These are phyloP conservation scores for Metahyphopichia silvanorum DNA, from an alignment of 805 yeast species.

Conservation along the genomic window DNA sequence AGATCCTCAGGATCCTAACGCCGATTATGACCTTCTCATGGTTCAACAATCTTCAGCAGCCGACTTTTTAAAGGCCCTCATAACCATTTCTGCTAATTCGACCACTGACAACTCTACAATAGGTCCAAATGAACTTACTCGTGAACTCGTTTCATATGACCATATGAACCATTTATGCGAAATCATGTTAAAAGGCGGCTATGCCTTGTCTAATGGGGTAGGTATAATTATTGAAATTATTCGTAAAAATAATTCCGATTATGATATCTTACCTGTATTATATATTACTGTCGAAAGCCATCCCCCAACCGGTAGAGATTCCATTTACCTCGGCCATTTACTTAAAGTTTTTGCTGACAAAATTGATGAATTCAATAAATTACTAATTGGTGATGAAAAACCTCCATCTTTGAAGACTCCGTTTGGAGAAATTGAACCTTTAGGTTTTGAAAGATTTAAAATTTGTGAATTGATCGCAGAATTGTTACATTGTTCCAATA, in stretches of 20 bases:
- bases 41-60: conserved; percentile 42
- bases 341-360: conserved; percentile 37
- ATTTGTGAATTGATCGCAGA: conserved; percentile 47
- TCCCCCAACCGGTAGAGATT: conserved; percentile 47
- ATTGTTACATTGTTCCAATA: conserved; percentile 44
- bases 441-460: conserved; percentile 45
- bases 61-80: conserved; percentile 42
- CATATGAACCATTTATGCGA: conserved; percentile 33
- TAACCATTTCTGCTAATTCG: conserved; percentile 45
- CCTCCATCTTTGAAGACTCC: conserved; percentile 23
- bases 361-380: conserved; percentile 33
- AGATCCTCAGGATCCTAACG: conserved; percentile 7
- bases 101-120: conserved; percentile 44
- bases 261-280: conserved; percentile 42
- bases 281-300: conserved; percentile 44
- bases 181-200: conserved; percentile 44
- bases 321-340: conserved; percentile 43
- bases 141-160: conserved; percentile 39
- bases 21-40: conserved; percentile 16
- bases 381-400: conserved; percentile 22
- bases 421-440: conserved; percentile 38
- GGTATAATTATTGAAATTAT: conserved; percentile 46
- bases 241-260: conserved; percentile 44
- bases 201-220: conserved; percentile 47
- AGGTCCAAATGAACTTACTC: conserved; percentile 45